phyloP scores from a whole-genome alignment of 257 asterid genomes.

The Henckelia pumila region DNA sequence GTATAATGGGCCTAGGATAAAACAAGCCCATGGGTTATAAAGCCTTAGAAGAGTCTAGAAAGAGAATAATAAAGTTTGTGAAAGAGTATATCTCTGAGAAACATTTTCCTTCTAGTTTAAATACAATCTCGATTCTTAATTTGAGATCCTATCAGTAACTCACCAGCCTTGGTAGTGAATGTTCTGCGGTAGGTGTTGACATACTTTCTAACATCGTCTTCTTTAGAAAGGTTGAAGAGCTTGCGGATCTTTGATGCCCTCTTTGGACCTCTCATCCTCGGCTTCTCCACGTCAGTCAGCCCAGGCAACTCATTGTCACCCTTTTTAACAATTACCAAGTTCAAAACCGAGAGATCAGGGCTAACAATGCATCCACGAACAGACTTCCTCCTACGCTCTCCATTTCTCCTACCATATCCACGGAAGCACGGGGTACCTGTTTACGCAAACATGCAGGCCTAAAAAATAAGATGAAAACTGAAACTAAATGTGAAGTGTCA shows the following conservation, averaged over 20 bases:
- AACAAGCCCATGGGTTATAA: too few relatives aligned
- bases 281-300: constrained; percentile 23
- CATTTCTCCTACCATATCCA: constrained; percentile 27
- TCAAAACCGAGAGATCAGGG: constrained; percentile 19
- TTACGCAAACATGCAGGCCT: neutral
- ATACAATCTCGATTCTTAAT: too few relatives aligned
- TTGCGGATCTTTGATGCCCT: constrained; percentile 28
- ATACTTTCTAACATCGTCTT: constrained; percentile 24
- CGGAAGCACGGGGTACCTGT: constrained; percentile 30
- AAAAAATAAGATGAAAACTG: neutral
- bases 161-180: constrained; percentile 26
- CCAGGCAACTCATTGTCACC: constrained; percentile 26
- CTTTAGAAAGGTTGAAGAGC: constrained; percentile 28
- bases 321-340: constrained; percentile 25
- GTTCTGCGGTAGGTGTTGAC: constrained; percentile 29
- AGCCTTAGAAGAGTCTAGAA: too few relatives aligned
- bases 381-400: constrained; percentile 29
- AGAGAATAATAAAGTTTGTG: too few relatives aligned
- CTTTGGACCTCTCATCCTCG: constrained; percentile 31
- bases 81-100: too few relatives aligned
- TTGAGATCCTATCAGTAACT: too few relatives aligned
- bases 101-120: too few relatives aligned
- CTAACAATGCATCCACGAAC: constrained; percentile 19
- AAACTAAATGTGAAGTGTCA: neutral
- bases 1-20: too few relatives aligned